These are phyloP conservation scores for Metahyphopichia silvanorum DNA, from an alignment of 805 yeast species.

Conservation along the genomic window DNA sequence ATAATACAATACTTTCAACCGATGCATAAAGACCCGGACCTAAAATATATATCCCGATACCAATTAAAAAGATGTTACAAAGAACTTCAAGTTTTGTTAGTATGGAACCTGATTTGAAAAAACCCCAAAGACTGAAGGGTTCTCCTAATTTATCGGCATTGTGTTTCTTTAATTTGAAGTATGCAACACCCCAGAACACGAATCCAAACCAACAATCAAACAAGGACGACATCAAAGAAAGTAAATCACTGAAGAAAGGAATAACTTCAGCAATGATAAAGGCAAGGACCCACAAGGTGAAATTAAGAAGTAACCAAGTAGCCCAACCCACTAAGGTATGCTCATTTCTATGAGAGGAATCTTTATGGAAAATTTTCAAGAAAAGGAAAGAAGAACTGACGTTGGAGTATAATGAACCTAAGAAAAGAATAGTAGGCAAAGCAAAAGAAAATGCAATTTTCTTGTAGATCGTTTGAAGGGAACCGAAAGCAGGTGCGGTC, in stretches of 20 bases:
- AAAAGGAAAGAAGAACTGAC: slow-evolving; percentile 54
- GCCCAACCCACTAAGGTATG: slow-evolving; percentile 54
- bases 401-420: slow-evolving; percentile 54
- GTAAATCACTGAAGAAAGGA: slow-evolving; percentile 59
- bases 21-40: slow-evolving; percentile 62
- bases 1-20: slow-evolving; percentile 50
- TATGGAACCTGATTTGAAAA: slow-evolving; percentile 23
- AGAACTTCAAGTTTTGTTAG: slow-evolving; percentile 35
- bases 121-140: slow-evolving; percentile 16
- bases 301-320: slow-evolving; percentile 46
- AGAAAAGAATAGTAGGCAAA: slow-evolving; percentile 53
- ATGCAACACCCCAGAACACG: slow-evolving; percentile 62
- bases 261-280: slow-evolving; percentile 61
- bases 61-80: slow-evolving; percentile 35
- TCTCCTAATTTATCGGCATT: slow-evolving; percentile 12
- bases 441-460: slow-evolving; percentile 60
- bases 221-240: slow-evolving; percentile 57
- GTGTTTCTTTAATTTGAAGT: slow-evolving; percentile 38
- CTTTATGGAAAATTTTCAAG: slow-evolving; percentile 39
- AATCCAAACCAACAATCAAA: slow-evolving; percentile 68
- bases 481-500: slow-evolving; percentile 60
- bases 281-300: slow-evolving; percentile 47
- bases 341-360: slow-evolving; percentile 41
- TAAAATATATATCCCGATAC: slow-evolving; percentile 49
- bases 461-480: slow-evolving; percentile 44